A percentile compares a stretch with the other conserved stretches of the same genome.
phyloP scores from a whole-genome alignment of 106 monocot species.

The Acanthochlamys bracteata region DNA sequence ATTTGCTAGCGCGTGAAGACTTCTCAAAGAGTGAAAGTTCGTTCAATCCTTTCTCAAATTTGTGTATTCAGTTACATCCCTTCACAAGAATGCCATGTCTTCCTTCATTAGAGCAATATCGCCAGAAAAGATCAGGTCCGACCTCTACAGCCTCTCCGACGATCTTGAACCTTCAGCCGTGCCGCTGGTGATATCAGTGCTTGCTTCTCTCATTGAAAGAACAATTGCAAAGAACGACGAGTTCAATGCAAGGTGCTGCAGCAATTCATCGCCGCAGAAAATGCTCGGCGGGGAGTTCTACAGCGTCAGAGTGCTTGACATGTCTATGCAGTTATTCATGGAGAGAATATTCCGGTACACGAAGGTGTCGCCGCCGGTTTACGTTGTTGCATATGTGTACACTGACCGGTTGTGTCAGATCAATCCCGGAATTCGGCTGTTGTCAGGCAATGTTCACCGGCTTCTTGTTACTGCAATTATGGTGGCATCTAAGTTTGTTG shows the following conservation, averaged over 20 bases:
- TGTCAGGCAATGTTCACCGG: conserved; percentile 31
- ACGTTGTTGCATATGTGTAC: conserved; percentile 78
- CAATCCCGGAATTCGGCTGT: conserved; percentile 23
- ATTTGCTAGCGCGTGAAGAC: no score
- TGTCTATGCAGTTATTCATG: conserved; percentile 53
- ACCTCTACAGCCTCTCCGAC: conserved; percentile 26
- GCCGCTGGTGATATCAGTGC: conserved; percentile 59
- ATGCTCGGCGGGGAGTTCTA: conserved; percentile 20
- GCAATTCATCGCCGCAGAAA: not conserved
- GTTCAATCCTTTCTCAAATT: not conserved
- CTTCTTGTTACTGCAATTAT: conserved; percentile 45
- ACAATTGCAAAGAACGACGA: conserved; percentile 34
- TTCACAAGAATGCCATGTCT: not conserved
- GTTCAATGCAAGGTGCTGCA: not conserved
- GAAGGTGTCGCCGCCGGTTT: conserved; percentile 44
- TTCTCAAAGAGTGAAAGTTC: no score
- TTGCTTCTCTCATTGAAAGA: conserved; percentile 60
- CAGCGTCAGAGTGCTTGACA: conserved; percentile 42
- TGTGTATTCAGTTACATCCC: not conserved
- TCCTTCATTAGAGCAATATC: conserved; percentile 19
- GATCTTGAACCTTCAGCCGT: conserved; percentile 12
- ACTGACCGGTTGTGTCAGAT: conserved; percentile 48
- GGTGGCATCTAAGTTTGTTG: conserved; percentile 72
- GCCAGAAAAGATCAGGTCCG: conserved; percentile 30
- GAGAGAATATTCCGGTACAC: conserved; percentile 63